A percentile compares a stretch with the other conserved stretches of the same genome.
phyloP scores from a whole-genome alignment of 768 basidiomycete genomes.

The Mycena pura region DNA sequence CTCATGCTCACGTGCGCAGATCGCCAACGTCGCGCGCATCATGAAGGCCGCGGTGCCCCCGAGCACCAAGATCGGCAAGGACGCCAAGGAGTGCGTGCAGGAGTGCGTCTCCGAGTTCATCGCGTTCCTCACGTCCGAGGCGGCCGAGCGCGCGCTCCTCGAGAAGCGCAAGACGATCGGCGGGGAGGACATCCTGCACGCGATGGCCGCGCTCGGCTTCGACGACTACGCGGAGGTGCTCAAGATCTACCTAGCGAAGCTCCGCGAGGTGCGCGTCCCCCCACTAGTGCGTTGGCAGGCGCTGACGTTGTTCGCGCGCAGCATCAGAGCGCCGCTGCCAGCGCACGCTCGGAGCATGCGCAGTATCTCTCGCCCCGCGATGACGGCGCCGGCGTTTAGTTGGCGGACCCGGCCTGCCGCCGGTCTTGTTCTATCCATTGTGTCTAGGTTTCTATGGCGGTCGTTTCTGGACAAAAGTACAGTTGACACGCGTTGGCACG shows the following conservation, averaged over 20 bases:
- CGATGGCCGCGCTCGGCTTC: conserved; percentile 92
- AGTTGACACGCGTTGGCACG: no score
- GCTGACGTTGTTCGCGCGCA: no score
- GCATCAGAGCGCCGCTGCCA: no score
- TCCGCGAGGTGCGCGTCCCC: conserved; percentile 87
- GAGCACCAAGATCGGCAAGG: conserved; percentile 95
- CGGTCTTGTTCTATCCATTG: no score
- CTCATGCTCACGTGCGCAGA: conserved; percentile 53
- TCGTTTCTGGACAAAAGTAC: no score
- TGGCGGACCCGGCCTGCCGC: no score
- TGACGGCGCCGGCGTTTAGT: no score
- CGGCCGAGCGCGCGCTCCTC: conserved; percentile 90
- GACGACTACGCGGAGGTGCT: conserved; percentile 94
- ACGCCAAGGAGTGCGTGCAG: conserved; percentile 98
- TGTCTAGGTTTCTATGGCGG: no score
- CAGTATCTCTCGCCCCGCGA: no score
- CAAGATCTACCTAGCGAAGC: conserved; percentile 91
- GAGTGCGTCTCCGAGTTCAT: conserved; percentile 99
- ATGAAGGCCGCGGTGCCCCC: conserved; percentile 93
- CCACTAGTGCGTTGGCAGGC: no score
- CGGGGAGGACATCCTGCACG: conserved; percentile 95
- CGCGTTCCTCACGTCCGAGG: conserved; percentile 96
- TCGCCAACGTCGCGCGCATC: conserved; percentile 97
- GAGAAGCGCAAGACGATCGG: conserved; percentile 99
- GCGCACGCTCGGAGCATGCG: no score